phyloP scores from a whole-genome alignment of 257 asterid genomes.

The Plantago ovata region DNA sequence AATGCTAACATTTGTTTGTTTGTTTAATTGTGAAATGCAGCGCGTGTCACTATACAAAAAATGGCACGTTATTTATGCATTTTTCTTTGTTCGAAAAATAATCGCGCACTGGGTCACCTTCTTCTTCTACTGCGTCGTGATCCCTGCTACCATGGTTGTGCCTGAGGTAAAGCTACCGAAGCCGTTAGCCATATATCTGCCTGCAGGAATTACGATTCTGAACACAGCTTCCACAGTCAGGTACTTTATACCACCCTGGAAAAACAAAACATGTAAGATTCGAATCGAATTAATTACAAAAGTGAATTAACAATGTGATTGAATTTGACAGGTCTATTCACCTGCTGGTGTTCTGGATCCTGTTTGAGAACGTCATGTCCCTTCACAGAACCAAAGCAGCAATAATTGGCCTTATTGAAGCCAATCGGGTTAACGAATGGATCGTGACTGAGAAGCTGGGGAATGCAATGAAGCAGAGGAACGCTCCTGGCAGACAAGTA shows the following conservation, averaged over 20 bases:
- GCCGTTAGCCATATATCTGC: conserved; percentile 81
- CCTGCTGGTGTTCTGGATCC: conserved; percentile 75
- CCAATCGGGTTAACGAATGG: conserved; percentile 80
- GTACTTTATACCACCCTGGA: conserved; percentile 29
- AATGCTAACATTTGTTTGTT: neutral
- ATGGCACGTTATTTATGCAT: conserved; percentile 56
- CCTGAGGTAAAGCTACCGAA: conserved; percentile 79
- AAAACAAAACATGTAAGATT: conserved; percentile 1
- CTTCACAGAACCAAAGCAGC: conserved; percentile 90
- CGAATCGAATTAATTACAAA: no score
- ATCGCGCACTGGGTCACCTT: conserved; percentile 92
- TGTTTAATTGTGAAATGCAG: conserved; percentile 36
- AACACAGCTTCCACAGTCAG: conserved; percentile 75
- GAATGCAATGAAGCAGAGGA: conserved; percentile 51
- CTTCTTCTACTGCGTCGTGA: conserved; percentile 80
- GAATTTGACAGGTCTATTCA: conserved; percentile 51
- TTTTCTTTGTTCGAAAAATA: conserved; percentile 91
- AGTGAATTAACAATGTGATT: no score
- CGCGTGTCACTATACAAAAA: conserved; percentile 61
- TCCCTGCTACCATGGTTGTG: conserved; percentile 76
- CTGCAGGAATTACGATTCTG: conserved; percentile 76
- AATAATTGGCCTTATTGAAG: conserved; percentile 77
- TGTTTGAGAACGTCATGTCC: conserved; percentile 87
- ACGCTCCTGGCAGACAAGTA: conserved; percentile 27
- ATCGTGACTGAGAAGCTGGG: conserved; percentile 91